A percentile compares a stretch with the other conserved stretches of the same genome.
Evolutionary conservation across 2,329 filamentous ascomycete genomes (phyloP).

Genomic region (Aureobasidium sp.): DNA sequence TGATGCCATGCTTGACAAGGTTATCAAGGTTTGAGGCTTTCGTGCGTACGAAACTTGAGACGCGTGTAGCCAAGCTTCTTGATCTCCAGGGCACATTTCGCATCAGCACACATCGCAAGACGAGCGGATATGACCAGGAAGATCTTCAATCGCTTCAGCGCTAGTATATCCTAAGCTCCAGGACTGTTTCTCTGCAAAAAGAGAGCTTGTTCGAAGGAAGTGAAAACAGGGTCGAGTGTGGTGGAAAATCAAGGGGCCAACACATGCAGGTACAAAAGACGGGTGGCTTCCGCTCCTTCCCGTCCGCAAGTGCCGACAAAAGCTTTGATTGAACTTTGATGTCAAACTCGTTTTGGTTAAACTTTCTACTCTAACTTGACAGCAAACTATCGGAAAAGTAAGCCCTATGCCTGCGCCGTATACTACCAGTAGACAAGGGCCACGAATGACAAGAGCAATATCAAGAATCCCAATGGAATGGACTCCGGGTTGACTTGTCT

Average conservation of each 20-base stretch:
- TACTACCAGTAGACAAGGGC: neutral
- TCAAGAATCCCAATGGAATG: neutral
- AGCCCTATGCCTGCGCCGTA: slow-evolving; percentile 6
- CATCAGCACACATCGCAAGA: no score
- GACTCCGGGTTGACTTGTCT: neutral
- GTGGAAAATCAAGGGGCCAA: no score
- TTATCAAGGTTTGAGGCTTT: neutral
- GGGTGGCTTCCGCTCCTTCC: neutral
- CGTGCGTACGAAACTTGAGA: neutral
- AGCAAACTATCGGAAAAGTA: slow-evolving; percentile 1
- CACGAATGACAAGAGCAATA: neutral
- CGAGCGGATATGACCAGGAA: no score
- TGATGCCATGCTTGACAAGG: neutral
- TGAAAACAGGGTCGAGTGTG: no score
- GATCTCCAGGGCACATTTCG: no score
- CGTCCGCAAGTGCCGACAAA: no score
- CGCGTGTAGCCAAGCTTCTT: neutral
- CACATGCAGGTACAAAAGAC: no score
- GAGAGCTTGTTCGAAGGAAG: no score
- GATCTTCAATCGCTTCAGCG: no score
- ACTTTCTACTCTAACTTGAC: slow-evolving; percentile 8
- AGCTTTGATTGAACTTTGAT: no score
- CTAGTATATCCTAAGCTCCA: no score
- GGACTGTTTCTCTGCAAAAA: no score
- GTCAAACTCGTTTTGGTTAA: neutral